These are phyloP conservation scores for Multifurca ochricompacta DNA, from an alignment of 768 basidiomycete genomes.

Conservation along the genomic window DNA sequence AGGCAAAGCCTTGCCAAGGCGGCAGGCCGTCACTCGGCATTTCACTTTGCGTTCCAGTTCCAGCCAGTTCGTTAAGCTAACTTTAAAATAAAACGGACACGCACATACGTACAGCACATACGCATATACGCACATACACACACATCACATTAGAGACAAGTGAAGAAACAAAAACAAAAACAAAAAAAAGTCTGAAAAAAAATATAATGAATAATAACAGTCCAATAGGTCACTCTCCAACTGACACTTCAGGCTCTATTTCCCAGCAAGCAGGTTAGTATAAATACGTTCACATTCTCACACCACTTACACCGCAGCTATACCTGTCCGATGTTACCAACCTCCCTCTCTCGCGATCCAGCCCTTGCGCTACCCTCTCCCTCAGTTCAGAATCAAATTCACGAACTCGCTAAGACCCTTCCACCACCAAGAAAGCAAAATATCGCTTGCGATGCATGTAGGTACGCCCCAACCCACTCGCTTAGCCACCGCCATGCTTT, in stretches of 20 bases:
- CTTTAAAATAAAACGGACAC: too few relatives aligned
- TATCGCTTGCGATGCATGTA: slow-evolving; percentile 90
- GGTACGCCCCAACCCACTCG: slow-evolving; percentile 34
- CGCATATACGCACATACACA: too few relatives aligned
- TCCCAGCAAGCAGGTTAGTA: slow-evolving; percentile 13
- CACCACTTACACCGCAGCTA: slow-evolving; percentile 2
- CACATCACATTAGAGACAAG: too few relatives aligned
- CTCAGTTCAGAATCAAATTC: slow-evolving; percentile 72
- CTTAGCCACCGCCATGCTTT: slow-evolving; percentile 9
- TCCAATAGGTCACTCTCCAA: not conserved
- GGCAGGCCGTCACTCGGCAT: too few relatives aligned
- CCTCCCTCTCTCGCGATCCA: slow-evolving; percentile 27
- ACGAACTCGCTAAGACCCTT: slow-evolving; percentile 70
- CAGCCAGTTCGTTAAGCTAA: too few relatives aligned
- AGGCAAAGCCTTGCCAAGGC: too few relatives aligned
- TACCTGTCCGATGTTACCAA: slow-evolving; percentile 26
- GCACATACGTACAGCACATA: too few relatives aligned
- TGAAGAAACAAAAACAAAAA: too few relatives aligned
- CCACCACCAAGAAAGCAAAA: slow-evolving; percentile 89
- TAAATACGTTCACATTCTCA: slow-evolving; percentile 6
- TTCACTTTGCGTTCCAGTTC: too few relatives aligned
- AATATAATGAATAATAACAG: slow-evolving; percentile 5
- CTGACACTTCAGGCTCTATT: slow-evolving; percentile 6
- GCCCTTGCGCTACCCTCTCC: slow-evolving; percentile 57
- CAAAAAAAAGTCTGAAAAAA: too few relatives aligned